Base-by-base conservation (phyloP, 83 land plant species). In the Larix sibirica region DNA sequence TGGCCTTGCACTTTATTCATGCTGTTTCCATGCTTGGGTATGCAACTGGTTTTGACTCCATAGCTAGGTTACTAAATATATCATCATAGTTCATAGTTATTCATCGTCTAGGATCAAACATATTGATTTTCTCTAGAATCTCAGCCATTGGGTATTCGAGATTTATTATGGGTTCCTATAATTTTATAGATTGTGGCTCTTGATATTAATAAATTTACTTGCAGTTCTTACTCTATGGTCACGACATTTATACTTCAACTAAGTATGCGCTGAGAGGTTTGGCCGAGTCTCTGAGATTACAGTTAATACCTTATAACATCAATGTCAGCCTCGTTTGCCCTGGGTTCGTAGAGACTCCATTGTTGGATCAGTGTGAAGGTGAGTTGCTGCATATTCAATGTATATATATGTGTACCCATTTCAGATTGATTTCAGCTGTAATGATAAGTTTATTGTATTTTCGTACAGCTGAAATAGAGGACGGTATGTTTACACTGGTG, bases 311-410 rank as follows among this genome's bases (percentile, higher is more conserved):
- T 28, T 80, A 80, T 20, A 31, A 80, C 21, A 80, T 80, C 14
- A 33, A 3, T 1, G 71, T 31, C 50, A 80, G 68, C 24, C 81
- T 80, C 26, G 73, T 62, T 24, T 80, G 24, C 65, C 81, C 81
- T 28, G 81, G 81, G 24, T 80, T 80, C 31, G 73, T 80, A 21
- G 42, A 80, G 21, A 80, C 81, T 80, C 75, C 73, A 21, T 2
- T 80, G 6, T 38, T 80, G 50, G 73, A 80, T 23, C 50, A 80
- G 21, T 5, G 44, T 62, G 33, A 42, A 47, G 17, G 78, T 47
- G 59, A 44, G 60, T 47, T 44, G 50, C 0, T 16, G 8, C 50
- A 47, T 12, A 23, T 0, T 12, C 16, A 63, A 63, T 21, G 9
- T 63, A 63, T 63, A 63, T 63, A 26, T 0, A 0, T 21, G 28